Evolutionary conservation across 192 early-diverging fungal species (phyloP).

Genomic region (Linderina pennispora): DNA sequence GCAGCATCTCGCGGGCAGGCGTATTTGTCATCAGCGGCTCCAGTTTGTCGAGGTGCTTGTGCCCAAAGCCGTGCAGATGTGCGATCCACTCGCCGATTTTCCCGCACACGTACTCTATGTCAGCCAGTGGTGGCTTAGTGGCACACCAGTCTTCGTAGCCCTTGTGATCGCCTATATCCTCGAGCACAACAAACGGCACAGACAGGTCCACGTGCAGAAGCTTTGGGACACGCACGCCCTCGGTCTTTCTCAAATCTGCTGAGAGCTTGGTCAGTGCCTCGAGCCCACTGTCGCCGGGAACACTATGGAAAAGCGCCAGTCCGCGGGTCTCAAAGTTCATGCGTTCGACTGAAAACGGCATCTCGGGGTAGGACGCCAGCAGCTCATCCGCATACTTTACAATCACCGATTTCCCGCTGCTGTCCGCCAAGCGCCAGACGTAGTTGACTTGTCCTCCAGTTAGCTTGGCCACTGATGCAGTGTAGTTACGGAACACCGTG

Average conservation of each 20-base stretch:
- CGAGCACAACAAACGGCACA: constrained; percentile 17
- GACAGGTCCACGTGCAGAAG: constrained; percentile 13
- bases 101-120: constrained; percentile 8
- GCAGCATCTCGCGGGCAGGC: constrained; percentile 11
- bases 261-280: background rate
- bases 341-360: constrained; percentile 18
- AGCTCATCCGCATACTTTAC: constrained; percentile 22
- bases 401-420: constrained; percentile 4
- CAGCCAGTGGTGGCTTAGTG: background rate
- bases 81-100: constrained; percentile 21
- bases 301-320: constrained; percentile 10
- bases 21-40: constrained; percentile 7
- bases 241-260: background rate
- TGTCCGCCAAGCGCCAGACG: constrained; percentile 16
- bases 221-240: constrained; percentile 8
- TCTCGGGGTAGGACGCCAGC: background rate
- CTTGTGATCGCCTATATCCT: constrained; percentile 14
- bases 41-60: background rate
- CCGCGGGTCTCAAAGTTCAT: constrained; percentile 27
- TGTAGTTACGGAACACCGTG: constrained; percentile 14
- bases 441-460: constrained; percentile 30
- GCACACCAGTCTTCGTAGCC: constrained; percentile 10
- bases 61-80: constrained; percentile 22
- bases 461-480: constrained; percentile 7
- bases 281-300: background rate